Evolutionary conservation across 83 land plant genomes (phyloP).

Genomic region (Diphasiastrum complanatum): DNA sequence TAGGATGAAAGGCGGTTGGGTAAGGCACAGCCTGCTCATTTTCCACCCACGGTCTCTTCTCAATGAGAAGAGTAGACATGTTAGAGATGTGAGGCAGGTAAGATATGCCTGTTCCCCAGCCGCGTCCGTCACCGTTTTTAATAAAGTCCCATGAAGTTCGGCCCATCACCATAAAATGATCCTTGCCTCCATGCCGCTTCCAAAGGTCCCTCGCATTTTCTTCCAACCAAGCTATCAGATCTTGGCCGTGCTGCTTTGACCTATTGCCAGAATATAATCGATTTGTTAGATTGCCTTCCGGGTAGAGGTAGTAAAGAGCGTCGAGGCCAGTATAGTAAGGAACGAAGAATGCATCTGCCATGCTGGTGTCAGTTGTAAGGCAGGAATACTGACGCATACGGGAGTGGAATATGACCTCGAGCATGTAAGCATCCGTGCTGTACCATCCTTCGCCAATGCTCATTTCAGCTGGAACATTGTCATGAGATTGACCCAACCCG

Average conservation of each 20-base stretch:
- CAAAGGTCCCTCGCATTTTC: constrained; percentile 24
- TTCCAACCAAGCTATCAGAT: constrained; percentile 30
- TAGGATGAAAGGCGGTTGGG: constrained; percentile 71
- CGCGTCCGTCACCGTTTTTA: constrained; percentile 10
- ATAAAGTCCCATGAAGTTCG: constrained; percentile 70
- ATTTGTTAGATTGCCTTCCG: constrained; percentile 25
- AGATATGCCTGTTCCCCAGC: constrained; percentile 68
- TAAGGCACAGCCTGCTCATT: constrained; percentile 70
- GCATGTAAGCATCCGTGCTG: constrained; percentile 48
- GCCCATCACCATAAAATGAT: constrained; percentile 62
- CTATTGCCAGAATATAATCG: constrained; percentile 20
- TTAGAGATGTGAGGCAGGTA: constrained; percentile 47
- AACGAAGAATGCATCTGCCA: constrained; percentile 52
- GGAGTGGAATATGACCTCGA: constrained; percentile 59
- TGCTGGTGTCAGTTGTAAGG: constrained; percentile 29
- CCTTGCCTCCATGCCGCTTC: constrained; percentile 37
- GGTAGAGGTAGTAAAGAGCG: constrained; percentile 48
- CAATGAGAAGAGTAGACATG: constrained; percentile 41
- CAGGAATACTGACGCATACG: constrained; percentile 57
- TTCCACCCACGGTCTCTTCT: constrained; percentile 46
- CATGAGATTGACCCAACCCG: constrained; percentile 63
- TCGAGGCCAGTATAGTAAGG: constrained; percentile 64
- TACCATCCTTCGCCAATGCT: constrained; percentile 56
- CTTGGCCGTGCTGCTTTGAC: constrained; percentile 36
- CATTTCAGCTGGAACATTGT: no score